Percentiles rank a stretch among this genome's conserved stretches.
These are phyloP conservation scores for Melampsora americana DNA, from an alignment of 1,284 basidiomycete species.

Conservation along the genomic window DNA sequence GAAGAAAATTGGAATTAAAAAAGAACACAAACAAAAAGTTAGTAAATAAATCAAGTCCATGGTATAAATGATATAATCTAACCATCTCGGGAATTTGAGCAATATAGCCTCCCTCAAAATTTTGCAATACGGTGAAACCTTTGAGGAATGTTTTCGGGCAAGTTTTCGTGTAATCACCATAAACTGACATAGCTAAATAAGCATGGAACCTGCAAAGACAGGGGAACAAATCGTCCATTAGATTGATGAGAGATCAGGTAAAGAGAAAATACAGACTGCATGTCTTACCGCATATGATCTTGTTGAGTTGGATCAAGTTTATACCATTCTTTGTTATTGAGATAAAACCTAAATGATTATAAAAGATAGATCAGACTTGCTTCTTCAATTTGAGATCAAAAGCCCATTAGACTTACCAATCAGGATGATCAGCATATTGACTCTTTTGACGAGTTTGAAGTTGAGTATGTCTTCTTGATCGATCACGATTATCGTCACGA, in stretches of 20 bases:
- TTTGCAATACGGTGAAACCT: conserved; percentile 45
- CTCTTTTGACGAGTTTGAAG: too few relatives aligned
- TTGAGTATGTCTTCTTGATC: too few relatives aligned
- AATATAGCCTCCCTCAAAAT: conserved; percentile 45
- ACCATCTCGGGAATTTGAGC: conserved; percentile 46
- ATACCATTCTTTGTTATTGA: conserved; percentile 29
- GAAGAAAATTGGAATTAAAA: too few relatives aligned
- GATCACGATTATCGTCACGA: too few relatives aligned
- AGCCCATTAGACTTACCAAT: too few relatives aligned
- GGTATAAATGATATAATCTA: neutral
- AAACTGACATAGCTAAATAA: conserved; percentile 45
- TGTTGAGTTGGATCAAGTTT: conserved; percentile 21
- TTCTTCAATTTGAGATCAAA: too few relatives aligned
- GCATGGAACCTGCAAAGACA: conserved; percentile 27
- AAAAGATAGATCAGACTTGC: too few relatives aligned
- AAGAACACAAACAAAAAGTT: neutral
- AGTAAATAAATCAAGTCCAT: neutral
- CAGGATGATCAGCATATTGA: too few relatives aligned
- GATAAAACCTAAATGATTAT: conserved; percentile 12
- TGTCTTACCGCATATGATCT: conserved; percentile 2
- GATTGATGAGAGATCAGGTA: too few relatives aligned
- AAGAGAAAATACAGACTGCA: too few relatives aligned
- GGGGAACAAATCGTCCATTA: too few relatives aligned
- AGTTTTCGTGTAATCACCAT: conserved; percentile 43
- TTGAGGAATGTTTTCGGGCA: conserved; percentile 46